Evolutionary conservation across 2,329 filamentous ascomycete genomes (phyloP).

Genomic region (Mycogone perniciosa): DNA sequence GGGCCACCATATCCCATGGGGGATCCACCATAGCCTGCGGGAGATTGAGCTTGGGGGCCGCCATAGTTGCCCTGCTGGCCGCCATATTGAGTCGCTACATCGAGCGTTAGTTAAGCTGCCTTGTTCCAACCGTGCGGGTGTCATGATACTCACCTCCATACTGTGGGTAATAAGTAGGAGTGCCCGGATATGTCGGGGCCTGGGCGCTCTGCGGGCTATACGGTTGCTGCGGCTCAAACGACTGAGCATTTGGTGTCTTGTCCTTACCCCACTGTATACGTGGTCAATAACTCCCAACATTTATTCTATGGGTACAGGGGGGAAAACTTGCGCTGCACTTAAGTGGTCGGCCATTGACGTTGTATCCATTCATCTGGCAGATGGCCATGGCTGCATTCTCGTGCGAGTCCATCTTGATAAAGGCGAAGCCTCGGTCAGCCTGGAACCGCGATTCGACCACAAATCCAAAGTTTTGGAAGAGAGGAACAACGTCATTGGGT

Average conservation of each 20-base stretch:
- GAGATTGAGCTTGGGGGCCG: constrained; percentile 55
- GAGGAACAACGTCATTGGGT: constrained; percentile 89
- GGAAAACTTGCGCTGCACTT: constrained; percentile 88
- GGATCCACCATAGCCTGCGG: constrained; percentile 57
- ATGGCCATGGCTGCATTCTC: constrained; percentile 98
- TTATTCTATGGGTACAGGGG: not conserved
- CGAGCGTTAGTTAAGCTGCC: constrained; percentile 16
- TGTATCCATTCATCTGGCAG: constrained; percentile 95
- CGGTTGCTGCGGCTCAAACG: constrained; percentile 70
- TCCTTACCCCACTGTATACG: constrained; percentile 88
- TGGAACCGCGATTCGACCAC: constrained; percentile 97
- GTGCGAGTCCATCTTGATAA: constrained; percentile 98
- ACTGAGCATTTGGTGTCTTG: constrained; percentile 69
- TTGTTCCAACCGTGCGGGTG: not conserved
- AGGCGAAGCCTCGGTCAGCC: constrained; percentile 93
- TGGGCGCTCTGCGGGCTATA: constrained; percentile 70
- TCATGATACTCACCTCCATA: constrained; percentile 64
- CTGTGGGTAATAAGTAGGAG: constrained; percentile 87
- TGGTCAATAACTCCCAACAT: constrained; percentile 12
- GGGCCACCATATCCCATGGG: constrained; percentile 66
- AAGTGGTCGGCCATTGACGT: constrained; percentile 90
- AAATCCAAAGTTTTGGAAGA: constrained; percentile 98
- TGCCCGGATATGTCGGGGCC: constrained; percentile 67
- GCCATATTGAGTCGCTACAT: constrained; percentile 44
- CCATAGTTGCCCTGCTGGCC: constrained; percentile 64